These are phyloP conservation scores for Thalassiosira hispida DNA, from an alignment of 352 stramenopile genomes.

Conservation along the genomic window DNA sequence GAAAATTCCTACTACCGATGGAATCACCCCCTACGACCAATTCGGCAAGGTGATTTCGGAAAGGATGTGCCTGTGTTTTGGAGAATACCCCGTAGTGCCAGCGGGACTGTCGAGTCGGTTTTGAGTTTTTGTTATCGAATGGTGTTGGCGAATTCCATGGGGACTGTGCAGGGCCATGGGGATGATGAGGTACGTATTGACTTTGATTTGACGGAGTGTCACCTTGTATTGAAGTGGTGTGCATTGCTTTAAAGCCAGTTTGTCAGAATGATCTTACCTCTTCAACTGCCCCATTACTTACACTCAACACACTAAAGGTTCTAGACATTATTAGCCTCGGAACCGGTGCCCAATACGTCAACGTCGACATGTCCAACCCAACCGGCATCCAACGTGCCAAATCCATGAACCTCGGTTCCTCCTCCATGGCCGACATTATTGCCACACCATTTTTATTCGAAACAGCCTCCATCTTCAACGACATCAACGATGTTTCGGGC, in stretches of 20 bases:
- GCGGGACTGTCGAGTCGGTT: conserved; percentile 26
- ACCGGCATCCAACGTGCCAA: conserved; percentile 39
- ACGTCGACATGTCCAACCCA: conserved; percentile 43
- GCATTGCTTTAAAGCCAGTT: no score
- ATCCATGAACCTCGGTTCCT: conserved; percentile 33
- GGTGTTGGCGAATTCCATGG: conserved; percentile 34
- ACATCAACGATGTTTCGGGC: conserved; percentile 13
- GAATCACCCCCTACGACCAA: conserved; percentile 41
- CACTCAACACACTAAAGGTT: conserved; percentile 8
- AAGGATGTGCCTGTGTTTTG: conserved; percentile 50
- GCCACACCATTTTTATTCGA: conserved; percentile 46
- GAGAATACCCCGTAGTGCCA: conserved; percentile 47
- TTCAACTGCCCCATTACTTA: no score
- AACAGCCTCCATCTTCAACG: conserved; percentile 34
- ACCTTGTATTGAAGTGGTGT: no score
- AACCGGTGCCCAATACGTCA: conserved; percentile 43
- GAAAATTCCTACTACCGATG: conserved; percentile 48
- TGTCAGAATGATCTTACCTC: no score
- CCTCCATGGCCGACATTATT: conserved; percentile 38
- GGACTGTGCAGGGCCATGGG: conserved; percentile 21
- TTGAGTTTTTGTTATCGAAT: conserved; percentile 49
- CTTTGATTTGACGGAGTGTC: conserved; percentile 1
- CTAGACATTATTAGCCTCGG: conserved; percentile 18
- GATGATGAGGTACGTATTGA: conserved; percentile 32
- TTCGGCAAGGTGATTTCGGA: conserved; percentile 13